Percentiles rank a stretch among this genome's conserved stretches.
phyloP scores from a whole-genome alignment of 192 early-diverging fungal species.

The Mortierella antarctica region DNA sequence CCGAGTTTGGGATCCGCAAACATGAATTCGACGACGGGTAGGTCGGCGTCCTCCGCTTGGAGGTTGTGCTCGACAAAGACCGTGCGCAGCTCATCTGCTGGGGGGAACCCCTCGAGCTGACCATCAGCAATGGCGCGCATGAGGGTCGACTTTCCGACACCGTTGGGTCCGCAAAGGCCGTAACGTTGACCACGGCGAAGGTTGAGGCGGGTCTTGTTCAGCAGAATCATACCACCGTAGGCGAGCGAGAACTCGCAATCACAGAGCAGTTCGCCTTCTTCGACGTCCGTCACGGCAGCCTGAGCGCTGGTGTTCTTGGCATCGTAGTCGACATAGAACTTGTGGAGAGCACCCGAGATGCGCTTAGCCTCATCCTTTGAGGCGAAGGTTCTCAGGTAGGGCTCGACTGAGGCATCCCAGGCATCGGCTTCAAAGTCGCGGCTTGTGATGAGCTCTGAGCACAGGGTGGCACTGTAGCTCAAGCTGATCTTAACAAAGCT shows the following conservation, averaged over 20 bases:
- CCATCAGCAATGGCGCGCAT: conserved; percentile 89
- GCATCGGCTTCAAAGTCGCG: conserved; percentile 72
- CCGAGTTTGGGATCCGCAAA: conserved; percentile 65
- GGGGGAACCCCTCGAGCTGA: conserved; percentile 85
- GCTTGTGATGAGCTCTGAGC: conserved; percentile 67
- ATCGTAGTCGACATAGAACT: conserved; percentile 54
- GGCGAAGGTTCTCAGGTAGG: conserved; percentile 68
- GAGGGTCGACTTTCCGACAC: conserved; percentile 86
- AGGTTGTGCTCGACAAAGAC: conserved; percentile 85
- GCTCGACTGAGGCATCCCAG: conserved; percentile 71
- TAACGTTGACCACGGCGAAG: conserved; percentile 83
- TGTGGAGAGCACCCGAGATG: conserved; percentile 51
- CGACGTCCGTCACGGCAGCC: conserved; percentile 57
- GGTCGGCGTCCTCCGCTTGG: conserved; percentile 77
- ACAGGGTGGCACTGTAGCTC: conserved; percentile 69
- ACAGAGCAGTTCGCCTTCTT: conserved; percentile 66
- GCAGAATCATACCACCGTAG: conserved; percentile 84
- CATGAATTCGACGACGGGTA: conserved; percentile 77
- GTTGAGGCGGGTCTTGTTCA: conserved; percentile 71
- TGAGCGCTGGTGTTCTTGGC: conserved; percentile 59
- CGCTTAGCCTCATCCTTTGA: conserved; percentile 63
- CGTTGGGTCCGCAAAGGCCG: conserved; percentile 85
- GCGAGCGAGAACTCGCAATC: conserved; percentile 88
- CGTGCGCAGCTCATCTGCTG: conserved; percentile 76
- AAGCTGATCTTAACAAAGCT: conserved; percentile 59